Evolutionary conservation across 495 filamentous ascomycete genomes (phyloP).

Genomic region (Penicillium silybi): DNA sequence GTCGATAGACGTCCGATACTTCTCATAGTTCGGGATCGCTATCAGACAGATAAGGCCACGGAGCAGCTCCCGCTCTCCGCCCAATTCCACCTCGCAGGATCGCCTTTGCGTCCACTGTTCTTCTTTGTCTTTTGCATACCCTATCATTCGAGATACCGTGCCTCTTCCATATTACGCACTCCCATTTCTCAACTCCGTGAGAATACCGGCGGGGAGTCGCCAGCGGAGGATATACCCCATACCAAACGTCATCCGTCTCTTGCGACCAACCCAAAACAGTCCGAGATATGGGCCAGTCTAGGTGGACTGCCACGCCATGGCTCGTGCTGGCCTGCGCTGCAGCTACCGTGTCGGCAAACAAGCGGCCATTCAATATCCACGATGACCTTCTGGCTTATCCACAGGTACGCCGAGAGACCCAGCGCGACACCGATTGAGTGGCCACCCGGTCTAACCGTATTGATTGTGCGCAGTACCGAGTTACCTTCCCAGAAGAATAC

Average conservation of each 20-base stretch:
- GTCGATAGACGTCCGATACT: background rate
- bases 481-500: constrained; percentile 70
- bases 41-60: constrained; percentile 32
- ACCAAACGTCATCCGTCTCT: background rate
- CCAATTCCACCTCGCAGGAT: constrained; percentile 1
- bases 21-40: background rate
- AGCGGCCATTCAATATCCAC: constrained; percentile 70
- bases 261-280: background rate
- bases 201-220: background rate
- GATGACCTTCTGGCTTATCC: constrained; percentile 92
- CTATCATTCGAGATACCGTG: background rate
- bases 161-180: background rate
- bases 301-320: constrained; percentile 22
- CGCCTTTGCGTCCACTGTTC: background rate
- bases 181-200: background rate
- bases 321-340: constrained; percentile 34
- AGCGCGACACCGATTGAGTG: background rate
- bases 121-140: background rate
- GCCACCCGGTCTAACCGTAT: background rate
- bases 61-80: constrained; percentile 24
- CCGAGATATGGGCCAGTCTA: constrained; percentile 26
- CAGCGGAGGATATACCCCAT: background rate
- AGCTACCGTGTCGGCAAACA: constrained; percentile 46
- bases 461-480: constrained; percentile 63
- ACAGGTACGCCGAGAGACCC: constrained; percentile 56